Conservation (phyloP, 75 land plant genomes). For the Ceratopteris richardii region DNA sequence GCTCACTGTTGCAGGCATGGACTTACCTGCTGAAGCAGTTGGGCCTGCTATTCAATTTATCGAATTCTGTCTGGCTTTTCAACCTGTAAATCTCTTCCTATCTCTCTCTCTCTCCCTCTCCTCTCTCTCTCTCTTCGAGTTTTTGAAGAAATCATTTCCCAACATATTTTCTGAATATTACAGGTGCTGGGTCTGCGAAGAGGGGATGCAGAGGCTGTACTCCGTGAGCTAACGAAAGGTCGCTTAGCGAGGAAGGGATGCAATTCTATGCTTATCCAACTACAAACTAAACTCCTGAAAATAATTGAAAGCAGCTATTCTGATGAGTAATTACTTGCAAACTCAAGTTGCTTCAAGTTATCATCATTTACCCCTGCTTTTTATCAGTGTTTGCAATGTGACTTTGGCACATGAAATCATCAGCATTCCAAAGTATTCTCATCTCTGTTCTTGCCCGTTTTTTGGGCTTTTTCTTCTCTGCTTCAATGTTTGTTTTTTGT, state of each 20-base stretch:
- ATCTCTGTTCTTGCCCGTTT: too few species aligned
- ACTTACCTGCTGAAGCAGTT: slow-evolving; percentile 42
- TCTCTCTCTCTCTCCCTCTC: background rate
- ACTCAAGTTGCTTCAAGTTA: too few species aligned
- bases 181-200: slow-evolving; percentile 46
- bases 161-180: slow-evolving; percentile 1
- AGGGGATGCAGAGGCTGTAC: slow-evolving; percentile 34
- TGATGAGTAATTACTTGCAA: slow-evolving; percentile 48
- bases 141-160: background rate
- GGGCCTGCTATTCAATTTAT: slow-evolving; percentile 80
- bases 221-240: slow-evolving; percentile 40
- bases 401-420: too few species aligned
- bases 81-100: slow-evolving; percentile 27
- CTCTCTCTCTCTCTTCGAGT: background rate
- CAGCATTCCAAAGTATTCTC: too few species aligned
- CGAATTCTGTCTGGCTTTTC: slow-evolving; percentile 81
- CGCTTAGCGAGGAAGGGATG: slow-evolving; percentile 26
- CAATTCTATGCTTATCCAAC: slow-evolving; percentile 32
- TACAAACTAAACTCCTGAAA: slow-evolving; percentile 44
- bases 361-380: too few species aligned
- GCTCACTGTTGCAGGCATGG: slow-evolving; percentile 44
- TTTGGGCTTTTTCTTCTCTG: too few species aligned
- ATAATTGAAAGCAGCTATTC: slow-evolving; percentile 28
- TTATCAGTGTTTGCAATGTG: too few species aligned
- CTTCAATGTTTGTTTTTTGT: too few species aligned